Percentiles rank a stretch among this genome's conserved stretches.
Conservation (phyloP, 2,329 filamentous ascomycete genomes). For the Claviceps quebecensis region DNA sequence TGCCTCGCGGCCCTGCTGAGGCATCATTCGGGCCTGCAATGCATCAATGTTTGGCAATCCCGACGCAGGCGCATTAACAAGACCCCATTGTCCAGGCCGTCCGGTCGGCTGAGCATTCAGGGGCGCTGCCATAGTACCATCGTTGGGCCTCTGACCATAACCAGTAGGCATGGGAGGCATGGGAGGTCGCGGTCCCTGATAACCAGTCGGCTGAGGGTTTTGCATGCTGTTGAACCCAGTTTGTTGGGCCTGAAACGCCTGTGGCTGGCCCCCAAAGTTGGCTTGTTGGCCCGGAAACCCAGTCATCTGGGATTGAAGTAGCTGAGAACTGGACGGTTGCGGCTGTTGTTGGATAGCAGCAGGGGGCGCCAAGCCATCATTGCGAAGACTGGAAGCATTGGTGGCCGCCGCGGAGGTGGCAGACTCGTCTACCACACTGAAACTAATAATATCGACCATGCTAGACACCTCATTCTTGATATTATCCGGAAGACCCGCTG, state of each 20-base stretch:
- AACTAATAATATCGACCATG: constrained; percentile 99
- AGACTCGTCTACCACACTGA: constrained; percentile 68
- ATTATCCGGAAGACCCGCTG: constrained; percentile 60
- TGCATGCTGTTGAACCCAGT: constrained; percentile 55
- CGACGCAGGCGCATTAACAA: constrained; percentile 82
- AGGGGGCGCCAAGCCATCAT: constrained; percentile 34
- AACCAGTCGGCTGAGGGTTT: constrained; percentile 65
- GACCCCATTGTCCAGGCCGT: constrained; percentile 88
- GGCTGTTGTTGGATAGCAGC: constrained; percentile 51
- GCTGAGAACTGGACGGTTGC: constrained; percentile 56
- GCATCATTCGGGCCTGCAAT: constrained; percentile 91
- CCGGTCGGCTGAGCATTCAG: constrained; percentile 92
- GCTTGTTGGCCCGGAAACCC: constrained; percentile 47
- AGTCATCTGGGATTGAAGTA: constrained; percentile 54
- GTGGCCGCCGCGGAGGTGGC: constrained; percentile 34
- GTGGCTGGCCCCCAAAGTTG: constrained; percentile 42
- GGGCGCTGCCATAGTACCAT: constrained; percentile 46
- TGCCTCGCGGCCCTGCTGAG: constrained; percentile 78
- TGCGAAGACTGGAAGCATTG: constrained; percentile 58
- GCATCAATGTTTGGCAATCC: constrained; percentile 91
- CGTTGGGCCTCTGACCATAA: constrained; percentile 35
- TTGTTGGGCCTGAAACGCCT: constrained; percentile 50
- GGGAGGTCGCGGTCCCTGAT: constrained; percentile 71
- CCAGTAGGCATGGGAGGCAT: constrained; percentile 66
- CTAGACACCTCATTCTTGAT: constrained; percentile 95